phyloP scores from a whole-genome alignment of 805 yeast species.

The Saccharomyces paradoxus region DNA sequence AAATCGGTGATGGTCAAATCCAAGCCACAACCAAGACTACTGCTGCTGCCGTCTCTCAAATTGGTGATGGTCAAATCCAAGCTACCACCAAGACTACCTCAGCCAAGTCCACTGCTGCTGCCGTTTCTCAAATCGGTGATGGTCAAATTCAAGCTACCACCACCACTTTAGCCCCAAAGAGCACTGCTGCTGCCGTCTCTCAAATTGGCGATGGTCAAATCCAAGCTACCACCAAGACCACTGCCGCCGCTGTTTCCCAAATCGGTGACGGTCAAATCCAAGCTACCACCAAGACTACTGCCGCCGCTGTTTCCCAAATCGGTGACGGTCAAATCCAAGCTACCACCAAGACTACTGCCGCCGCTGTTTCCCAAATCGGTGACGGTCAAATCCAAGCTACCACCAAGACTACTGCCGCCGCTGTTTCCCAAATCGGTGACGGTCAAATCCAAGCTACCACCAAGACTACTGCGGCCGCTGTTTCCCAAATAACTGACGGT shows the following conservation, averaged over 20 bases:
- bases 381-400: conserved; percentile 32
- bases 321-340: conserved; percentile 28
- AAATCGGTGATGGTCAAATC: conserved; percentile 47
- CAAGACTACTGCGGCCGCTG: conserved; percentile 25
- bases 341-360: conserved; percentile 30
- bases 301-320: conserved; percentile 31
- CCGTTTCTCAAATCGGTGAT: conserved; percentile 33
- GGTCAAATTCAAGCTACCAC: conserved; percentile 34
- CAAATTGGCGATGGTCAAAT: conserved; percentile 49
- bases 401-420: conserved; percentile 24
- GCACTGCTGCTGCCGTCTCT: conserved; percentile 33
- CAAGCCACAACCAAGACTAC: conserved; percentile 30
- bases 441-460: conserved; percentile 37
- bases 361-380: conserved; percentile 25
- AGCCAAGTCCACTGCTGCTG: conserved; percentile 28
- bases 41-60: conserved; percentile 35
- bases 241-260: conserved; percentile 37
- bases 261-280: conserved; percentile 33
- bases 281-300: conserved; percentile 19
- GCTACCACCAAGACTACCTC: conserved; percentile 29
- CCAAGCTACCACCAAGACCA: conserved; percentile 22
- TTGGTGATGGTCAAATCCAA: conserved; percentile 42
- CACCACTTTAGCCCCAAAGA: conserved; percentile 6
- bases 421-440: conserved; percentile 34
- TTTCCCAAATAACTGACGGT: conserved; percentile 26